Conservation (phyloP, 2,329 filamentous ascomycete species). For the Monilinia polystroma region DNA sequence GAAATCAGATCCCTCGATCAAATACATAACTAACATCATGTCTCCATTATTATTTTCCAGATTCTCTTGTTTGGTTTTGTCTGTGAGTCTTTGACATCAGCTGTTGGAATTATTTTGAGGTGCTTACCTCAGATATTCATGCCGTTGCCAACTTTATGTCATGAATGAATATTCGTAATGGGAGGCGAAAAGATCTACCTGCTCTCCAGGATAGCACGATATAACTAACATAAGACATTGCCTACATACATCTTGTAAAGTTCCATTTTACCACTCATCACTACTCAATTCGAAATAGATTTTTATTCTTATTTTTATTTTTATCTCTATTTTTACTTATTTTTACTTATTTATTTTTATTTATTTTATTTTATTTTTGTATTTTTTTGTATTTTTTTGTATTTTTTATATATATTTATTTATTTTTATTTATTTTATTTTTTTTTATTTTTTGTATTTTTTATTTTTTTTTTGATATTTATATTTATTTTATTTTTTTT, state of each 20-base stretch:
- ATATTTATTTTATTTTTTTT: too few species aligned
- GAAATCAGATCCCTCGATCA: not conserved
- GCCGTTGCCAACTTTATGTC: not conserved
- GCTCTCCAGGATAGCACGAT: not conserved
- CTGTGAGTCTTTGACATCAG: not conserved
- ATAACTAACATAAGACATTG: not conserved
- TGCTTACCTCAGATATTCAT: not conserved
- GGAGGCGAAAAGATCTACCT: constrained; percentile 12
- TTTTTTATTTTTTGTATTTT: too few species aligned
- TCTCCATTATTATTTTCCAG: constrained; percentile 10
- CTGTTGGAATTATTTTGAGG: not conserved
- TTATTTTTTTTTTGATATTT: too few species aligned
- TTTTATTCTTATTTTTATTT: not conserved
- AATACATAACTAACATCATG: constrained; percentile 14
- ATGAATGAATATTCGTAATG: constrained; percentile 1
- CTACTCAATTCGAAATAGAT: not conserved
- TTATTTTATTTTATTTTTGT: too few species aligned
- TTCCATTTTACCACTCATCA: not conserved
- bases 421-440: too few species aligned
- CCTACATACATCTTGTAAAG: too few species aligned
- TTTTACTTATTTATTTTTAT: too few species aligned
- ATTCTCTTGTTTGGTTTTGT: not conserved
- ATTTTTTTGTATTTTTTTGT: too few species aligned
- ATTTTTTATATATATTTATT: too few species aligned
- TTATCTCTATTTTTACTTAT: too few species aligned